Evolutionary conservation across 768 basidiomycete genomes (phyloP).

Genomic region (Rhodotorula kratochvilovae): DNA sequence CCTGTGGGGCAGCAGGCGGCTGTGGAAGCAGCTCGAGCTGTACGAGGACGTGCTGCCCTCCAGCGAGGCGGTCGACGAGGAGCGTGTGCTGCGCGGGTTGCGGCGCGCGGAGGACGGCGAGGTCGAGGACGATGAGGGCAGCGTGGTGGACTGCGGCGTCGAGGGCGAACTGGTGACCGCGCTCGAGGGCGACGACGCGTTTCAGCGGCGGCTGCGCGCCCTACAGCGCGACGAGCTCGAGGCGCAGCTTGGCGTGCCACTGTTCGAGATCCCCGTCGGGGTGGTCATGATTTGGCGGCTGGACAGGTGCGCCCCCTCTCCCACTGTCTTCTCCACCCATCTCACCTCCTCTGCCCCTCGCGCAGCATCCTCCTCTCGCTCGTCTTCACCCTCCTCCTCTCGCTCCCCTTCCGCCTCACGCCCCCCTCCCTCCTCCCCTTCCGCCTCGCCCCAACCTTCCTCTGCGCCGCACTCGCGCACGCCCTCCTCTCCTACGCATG

Average conservation of each 20-base stretch:
- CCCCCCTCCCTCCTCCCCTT: constrained; percentile 35
- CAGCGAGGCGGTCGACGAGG: constrained; percentile 4
- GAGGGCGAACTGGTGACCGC: constrained; percentile 1
- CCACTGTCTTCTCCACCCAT: too few species aligned
- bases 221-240: constrained; percentile 38
- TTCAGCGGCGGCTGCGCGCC: constrained; percentile 20
- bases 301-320: constrained; percentile 39
- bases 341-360: background rate
- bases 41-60: constrained; percentile 30
- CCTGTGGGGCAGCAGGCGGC: constrained; percentile 25
- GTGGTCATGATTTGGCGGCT: constrained; percentile 40
- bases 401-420: constrained; percentile 42
- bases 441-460: constrained; percentile 36
- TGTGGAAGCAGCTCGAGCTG: constrained; percentile 31
- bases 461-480: constrained; percentile 20
- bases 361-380: constrained; percentile 40
- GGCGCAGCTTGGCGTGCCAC: constrained; percentile 34
- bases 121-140: background rate
- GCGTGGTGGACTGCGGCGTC: background rate
- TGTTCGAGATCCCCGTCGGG: constrained; percentile 39
- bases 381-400: constrained; percentile 39
- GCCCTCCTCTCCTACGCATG: constrained; percentile 26
- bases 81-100: background rate
- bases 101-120: background rate
- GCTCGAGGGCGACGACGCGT: constrained; percentile 18